Evolutionary conservation across 345 rosid genomes (phyloP).

Genomic region (Populus deltoides): DNA sequence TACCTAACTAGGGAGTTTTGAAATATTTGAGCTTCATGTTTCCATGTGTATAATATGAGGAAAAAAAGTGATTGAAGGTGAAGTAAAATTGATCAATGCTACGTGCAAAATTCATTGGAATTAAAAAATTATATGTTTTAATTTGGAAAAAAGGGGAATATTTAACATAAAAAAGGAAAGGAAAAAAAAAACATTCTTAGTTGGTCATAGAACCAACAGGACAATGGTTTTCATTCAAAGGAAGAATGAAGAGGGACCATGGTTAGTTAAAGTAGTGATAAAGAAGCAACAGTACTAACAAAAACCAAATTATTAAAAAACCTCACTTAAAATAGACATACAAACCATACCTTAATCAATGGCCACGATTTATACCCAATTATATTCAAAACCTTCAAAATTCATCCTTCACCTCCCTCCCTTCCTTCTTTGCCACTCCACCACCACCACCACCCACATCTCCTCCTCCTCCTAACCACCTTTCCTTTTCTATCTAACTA

Average conservation of each 20-base stretch:
- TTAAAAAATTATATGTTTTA: too few species aligned
- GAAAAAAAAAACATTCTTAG: neutral
- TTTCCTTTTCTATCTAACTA: conserved; percentile 1
- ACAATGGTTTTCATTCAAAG: conserved; percentile 24
- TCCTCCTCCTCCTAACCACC: conserved; percentile 32
- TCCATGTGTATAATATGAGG: too few species aligned
- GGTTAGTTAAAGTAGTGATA: conserved; percentile 68
- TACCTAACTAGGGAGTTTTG: too few species aligned
- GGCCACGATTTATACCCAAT: conserved; percentile 1
- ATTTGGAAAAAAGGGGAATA: too few species aligned
- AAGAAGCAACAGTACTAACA: conserved; percentile 46
- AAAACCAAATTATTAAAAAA: conserved; percentile 9
- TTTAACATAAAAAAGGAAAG: too few species aligned
- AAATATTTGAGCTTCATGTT: too few species aligned
- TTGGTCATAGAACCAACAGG: neutral
- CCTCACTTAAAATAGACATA: conserved; percentile 14
- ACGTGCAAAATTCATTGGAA: too few species aligned
- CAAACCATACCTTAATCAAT: conserved; percentile 17
- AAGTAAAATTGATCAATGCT: too few species aligned
- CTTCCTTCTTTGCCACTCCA: conserved; percentile 48
- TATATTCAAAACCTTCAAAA: neutral
- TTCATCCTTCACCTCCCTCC: conserved; percentile 3
- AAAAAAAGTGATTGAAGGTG: too few species aligned
- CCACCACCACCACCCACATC: conserved; percentile 33
- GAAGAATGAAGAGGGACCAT: conserved; percentile 38